Conservation (phyloP, 441 rosid genomes). For the Isatis lusitanica region DNA sequence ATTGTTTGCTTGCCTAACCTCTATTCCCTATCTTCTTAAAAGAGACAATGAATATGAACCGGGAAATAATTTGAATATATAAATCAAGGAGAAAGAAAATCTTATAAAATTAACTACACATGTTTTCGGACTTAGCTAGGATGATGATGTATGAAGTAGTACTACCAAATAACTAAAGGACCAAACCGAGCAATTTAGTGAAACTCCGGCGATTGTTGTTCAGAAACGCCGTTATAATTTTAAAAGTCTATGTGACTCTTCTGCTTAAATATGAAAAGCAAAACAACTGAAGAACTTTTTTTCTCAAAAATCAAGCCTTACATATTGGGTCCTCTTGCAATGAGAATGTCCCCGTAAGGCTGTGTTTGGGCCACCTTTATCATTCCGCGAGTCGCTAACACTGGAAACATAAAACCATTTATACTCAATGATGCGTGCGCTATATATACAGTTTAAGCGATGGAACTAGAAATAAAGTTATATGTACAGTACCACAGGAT, state of each 20-base stretch:
- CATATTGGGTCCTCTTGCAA: constrained; percentile 71
- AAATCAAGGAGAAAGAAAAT: background rate
- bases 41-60: background rate
- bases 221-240: background rate
- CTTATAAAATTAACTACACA: background rate
- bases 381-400: constrained; percentile 60
- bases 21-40: background rate
- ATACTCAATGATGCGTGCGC: background rate
- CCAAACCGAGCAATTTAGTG: background rate
- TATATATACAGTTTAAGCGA: background rate
- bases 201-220: background rate
- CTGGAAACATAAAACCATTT: constrained; percentile 40
- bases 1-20: background rate
- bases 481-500: constrained; percentile 57
- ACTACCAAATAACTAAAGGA: background rate
- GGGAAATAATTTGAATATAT: background rate
- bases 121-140: background rate
- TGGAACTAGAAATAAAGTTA: background rate
- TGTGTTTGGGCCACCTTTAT: constrained; percentile 57
- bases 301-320: constrained; percentile 27
- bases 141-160: background rate
- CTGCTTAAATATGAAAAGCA: constrained; percentile 1
- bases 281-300: background rate
- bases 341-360: constrained; percentile 73
- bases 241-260: background rate